Conservation (phyloP, 805 yeast genomes). For the Ogataea wickerhamii region DNA sequence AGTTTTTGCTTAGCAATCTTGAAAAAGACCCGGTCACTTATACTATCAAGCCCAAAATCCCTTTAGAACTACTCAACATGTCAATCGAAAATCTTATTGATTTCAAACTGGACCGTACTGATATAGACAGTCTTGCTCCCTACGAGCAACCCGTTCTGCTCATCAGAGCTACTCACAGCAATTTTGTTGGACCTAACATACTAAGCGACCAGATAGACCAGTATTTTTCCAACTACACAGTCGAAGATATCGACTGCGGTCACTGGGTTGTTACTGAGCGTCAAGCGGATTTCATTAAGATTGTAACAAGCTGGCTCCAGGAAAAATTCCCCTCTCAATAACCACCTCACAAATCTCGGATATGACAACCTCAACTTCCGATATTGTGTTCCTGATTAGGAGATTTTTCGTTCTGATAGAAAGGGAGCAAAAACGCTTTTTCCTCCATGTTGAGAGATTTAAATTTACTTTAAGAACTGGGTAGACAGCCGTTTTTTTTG, state of each 20-base stretch:
- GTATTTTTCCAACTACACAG: slow-evolving; percentile 62
- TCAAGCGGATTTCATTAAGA: slow-evolving; percentile 64
- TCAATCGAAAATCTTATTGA: slow-evolving; percentile 61
- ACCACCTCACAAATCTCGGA: slow-evolving; percentile 3
- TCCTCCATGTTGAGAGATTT: too few relatives aligned
- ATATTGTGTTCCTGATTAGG: slow-evolving; percentile 12
- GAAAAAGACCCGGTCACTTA: slow-evolving; percentile 32
- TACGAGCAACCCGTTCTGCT: slow-evolving; percentile 73
- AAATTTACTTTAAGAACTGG: too few relatives aligned
- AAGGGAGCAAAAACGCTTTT: slow-evolving; percentile 1
- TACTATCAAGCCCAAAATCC: slow-evolving; percentile 42
- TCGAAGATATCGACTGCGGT: slow-evolving; percentile 71
- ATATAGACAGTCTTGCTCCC: slow-evolving; percentile 32
- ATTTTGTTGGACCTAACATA: slow-evolving; percentile 27
- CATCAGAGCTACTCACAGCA: slow-evolving; percentile 69
- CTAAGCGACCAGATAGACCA: slow-evolving; percentile 12
- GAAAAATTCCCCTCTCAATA: slow-evolving; percentile 1
- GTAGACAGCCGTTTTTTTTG: too few relatives aligned
- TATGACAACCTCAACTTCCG: slow-evolving; percentile 12
- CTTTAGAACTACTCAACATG: slow-evolving; percentile 60
- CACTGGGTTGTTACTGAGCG: slow-evolving; percentile 92
- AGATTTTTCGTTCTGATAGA: slow-evolving; percentile 17
- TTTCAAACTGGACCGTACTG: slow-evolving; percentile 34
- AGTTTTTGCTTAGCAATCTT: slow-evolving; percentile 70
- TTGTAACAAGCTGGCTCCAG: slow-evolving; percentile 47